Base-by-base conservation (phyloP, 805 yeast species). In the Zygosaccharomyces rouxii region DNA sequence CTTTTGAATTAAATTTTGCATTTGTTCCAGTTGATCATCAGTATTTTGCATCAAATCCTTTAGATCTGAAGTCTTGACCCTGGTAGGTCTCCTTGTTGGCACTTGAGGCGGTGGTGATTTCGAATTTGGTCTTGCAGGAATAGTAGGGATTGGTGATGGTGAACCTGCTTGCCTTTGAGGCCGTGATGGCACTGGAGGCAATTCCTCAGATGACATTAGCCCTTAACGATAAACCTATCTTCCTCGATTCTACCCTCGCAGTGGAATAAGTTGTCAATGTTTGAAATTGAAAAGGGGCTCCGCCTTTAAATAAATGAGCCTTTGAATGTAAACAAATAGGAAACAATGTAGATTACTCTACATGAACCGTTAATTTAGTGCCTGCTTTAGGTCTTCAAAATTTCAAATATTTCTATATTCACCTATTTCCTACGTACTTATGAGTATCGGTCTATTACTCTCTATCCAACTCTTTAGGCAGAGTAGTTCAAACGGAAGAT, bases 401-500 rank as follows among this genome's bases (percentile, higher is more conserved):
- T 29, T 29, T 23, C 28, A 22, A 33, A 47, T 40, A 26, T 31
- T 22, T 31, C 48, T 47, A 33, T 33, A 42, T 18, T 33, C 29
- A 31, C 39, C 46, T 42, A 42, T 31, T 22, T 42, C 37, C 19
- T 33, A 33, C 37, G 21, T 33, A 33, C 19, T 16, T 33, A 33
- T 18, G 16, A 33, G 21, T 33, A 33, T 16, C 11, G 21, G 14
- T 14, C 19, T 14, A 1, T 14, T 33, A 14, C 21, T 33, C 21
- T 33, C 18, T 25, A 25, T 25, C 10, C 28, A 7, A 3, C 28
- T 25, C 28, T 9, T 52, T 67, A 83, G 69, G 78, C 83, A 47
- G 74, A 79, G 73, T 86, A 89, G 77, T 89, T 89, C 70, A 94
- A 82, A 77, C 98, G 87, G 82, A 94, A 94, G 58, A 94, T 88